phyloP scores from a whole-genome alignment of 2,329 filamentous ascomycete genomes.

The Sporothrix variecibatus region DNA sequence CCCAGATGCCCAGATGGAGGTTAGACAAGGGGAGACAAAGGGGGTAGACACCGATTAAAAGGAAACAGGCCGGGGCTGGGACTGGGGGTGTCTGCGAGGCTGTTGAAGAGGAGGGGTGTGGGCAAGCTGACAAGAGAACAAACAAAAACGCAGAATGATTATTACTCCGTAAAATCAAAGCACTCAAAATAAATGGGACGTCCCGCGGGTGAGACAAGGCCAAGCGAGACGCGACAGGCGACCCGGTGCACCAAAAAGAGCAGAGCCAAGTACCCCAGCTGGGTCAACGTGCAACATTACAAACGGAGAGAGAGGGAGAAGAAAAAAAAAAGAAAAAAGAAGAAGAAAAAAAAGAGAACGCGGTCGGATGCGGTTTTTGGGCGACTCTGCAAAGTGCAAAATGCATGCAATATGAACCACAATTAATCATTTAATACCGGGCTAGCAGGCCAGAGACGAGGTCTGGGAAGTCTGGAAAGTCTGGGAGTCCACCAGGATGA shows the following conservation, averaged over 20 bases:
- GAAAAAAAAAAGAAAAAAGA: not conserved
- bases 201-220: constrained; percentile 5
- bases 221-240: constrained; percentile 12
- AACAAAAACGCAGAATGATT: not conserved
- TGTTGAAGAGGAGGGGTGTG: not conserved
- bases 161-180: not conserved
- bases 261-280: not conserved
- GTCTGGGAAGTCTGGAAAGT: not conserved
- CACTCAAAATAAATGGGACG: not conserved
- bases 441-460: not conserved
- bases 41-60: not conserved
- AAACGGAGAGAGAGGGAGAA: no score
- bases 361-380: not conserved
- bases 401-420: not conserved
- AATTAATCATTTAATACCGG: constrained; percentile 8
- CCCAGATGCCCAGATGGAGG: not conserved
- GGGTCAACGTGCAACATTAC: not conserved
- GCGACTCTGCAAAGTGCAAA: not conserved
- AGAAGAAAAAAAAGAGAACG: not conserved
- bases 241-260: not conserved
- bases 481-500: not conserved
- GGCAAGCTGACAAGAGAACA: not conserved
- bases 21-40: not conserved
- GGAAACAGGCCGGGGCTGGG: constrained; percentile 1
- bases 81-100: constrained; percentile 8